Evolutionary conservation across 495 filamentous ascomycete genomes (phyloP), one percentile per base, ranked within the genome.

Genomic region (Neurospora sp.): DNA sequence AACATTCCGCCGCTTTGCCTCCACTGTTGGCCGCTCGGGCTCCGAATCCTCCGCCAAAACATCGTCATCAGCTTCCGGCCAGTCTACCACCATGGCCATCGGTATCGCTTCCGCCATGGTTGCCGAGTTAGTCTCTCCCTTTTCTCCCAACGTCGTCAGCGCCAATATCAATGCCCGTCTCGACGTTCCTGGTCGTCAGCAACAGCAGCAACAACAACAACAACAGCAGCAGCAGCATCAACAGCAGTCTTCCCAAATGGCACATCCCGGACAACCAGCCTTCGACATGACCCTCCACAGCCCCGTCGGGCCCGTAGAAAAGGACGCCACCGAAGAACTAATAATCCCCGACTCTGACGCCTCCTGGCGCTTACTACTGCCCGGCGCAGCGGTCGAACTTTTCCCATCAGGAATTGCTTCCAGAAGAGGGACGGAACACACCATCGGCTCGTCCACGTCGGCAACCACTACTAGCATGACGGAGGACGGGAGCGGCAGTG

Each of bases 1-100:
- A 37, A 66, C 54, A 0, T 66, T 82, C 69, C 78, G 79, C 40
- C 80, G 80, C 1, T 62, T 81, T 12, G 78, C 79, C 46, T 79
- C 77, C 74, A 79, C 79, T 20, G 79, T 81, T 37, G 72, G 41
- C 5, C 70, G 77, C n/a, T 76, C 74, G 1, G 71, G 35, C 41
- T 62, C 72, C 27, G 54, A 66, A 10, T 73, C 75, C 27, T 39
- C 76, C 35, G 40, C 71, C 40, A 69, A 39, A 54, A 74, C 23
- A 38, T 48, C 74, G 6, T 66, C 74, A 9, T 27, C 54, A 14
- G 5, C 59, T 7, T 35, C 44, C 16, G 40, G 62, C 1, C 48
- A 41, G 4, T 20, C 75, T n/a, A 72, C 40, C 1, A 76, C 80
- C 8, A 48, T 78, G 23, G 75, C 75, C 18, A 77, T 76, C 66